Evolutionary conservation across 805 yeast genomes (phyloP).

Genomic region (Zygosaccharomyces bailii): DNA sequence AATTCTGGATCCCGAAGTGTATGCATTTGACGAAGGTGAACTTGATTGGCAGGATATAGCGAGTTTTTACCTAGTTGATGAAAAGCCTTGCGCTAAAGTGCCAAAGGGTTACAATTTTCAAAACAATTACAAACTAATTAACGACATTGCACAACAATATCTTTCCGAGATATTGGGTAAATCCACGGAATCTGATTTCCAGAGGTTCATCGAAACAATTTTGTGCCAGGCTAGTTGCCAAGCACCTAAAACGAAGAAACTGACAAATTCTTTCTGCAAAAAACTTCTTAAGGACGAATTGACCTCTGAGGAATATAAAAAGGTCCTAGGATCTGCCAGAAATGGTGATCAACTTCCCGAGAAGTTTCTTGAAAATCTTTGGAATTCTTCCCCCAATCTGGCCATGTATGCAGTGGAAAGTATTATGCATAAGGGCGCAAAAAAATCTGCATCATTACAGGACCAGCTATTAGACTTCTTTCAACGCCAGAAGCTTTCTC

Average conservation of each 20-base stretch:
- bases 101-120: constrained; percentile 10
- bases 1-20: constrained; percentile 44
- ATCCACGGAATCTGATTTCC: constrained; percentile 19
- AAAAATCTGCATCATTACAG: constrained; percentile 10
- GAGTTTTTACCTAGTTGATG: constrained; percentile 43
- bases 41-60: constrained; percentile 36
- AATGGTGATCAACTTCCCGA: constrained; percentile 18
- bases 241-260: constrained; percentile 6
- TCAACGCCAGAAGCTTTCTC: constrained; percentile 20
- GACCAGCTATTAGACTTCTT: constrained; percentile 25
- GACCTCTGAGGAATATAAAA: constrained; percentile 16
- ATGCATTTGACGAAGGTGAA: constrained; percentile 37
- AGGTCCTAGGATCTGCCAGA: constrained; percentile 11
- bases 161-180: constrained; percentile 18
- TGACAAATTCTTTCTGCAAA: constrained; percentile 22
- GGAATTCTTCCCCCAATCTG: constrained; percentile 31
- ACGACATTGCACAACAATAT: constrained; percentile 5
- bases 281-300: constrained; percentile 20
- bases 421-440: constrained; percentile 15
- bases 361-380: constrained; percentile 22
- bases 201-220: constrained; percentile 18
- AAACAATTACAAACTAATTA: constrained; percentile 22
- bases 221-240: constrained; percentile 26
- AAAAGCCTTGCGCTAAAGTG: constrained; percentile 37
- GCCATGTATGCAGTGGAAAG: constrained; percentile 25